Base-by-base conservation (phyloP, 306 rosid genomes). In the Begonia loranthoides region DNA sequence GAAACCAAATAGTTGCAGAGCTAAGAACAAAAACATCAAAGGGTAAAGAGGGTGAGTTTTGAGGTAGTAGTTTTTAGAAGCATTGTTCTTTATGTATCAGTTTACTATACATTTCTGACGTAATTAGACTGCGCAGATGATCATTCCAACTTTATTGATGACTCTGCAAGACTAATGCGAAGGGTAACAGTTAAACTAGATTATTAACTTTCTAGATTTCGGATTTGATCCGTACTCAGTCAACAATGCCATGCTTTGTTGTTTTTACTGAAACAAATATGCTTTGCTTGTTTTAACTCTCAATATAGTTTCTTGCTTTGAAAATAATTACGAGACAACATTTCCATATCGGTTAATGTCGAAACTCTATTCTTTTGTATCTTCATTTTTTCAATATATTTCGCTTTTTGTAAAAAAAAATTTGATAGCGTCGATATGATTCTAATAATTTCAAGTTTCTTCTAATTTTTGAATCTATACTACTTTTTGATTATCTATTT, bases 171-270 rank as follows among this genome's bases (percentile, higher is more conserved):
- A 34, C 68, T 52, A 59, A 70, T 72, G 54, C 76, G 93, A 62
- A 80, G 93, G 96, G 99, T 92, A 73, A 78, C 72, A 53, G 36
- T 28, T 28, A 28, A 28, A 28, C 9, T 28, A 4, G 36, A 28
- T 28, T 28, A 28, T 28, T 28, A 28, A 28, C 36, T 28, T 28
- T 28, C 36, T 28, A 4, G 36, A 28, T 28, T 28, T 28, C 36
- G 9, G 36, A 28, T 28, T 7, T 28, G 36, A 28, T 7, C 36
- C 0, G 36, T 7, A 28, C 36, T 51, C 52, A 51, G 45, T 22
- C 64, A 54, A 28, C 17, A 58, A 64, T 54, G 52, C 45, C 68
- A 56, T 41, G 47, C 54, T 47, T 58, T 59, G 55, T 24, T 19
- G 41, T 40, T 63, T 65, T 50, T 11, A 7, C 36, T 8, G 9